Conservation (phyloP, 106 monocot species). For the Apostasia ramifera region DNA sequence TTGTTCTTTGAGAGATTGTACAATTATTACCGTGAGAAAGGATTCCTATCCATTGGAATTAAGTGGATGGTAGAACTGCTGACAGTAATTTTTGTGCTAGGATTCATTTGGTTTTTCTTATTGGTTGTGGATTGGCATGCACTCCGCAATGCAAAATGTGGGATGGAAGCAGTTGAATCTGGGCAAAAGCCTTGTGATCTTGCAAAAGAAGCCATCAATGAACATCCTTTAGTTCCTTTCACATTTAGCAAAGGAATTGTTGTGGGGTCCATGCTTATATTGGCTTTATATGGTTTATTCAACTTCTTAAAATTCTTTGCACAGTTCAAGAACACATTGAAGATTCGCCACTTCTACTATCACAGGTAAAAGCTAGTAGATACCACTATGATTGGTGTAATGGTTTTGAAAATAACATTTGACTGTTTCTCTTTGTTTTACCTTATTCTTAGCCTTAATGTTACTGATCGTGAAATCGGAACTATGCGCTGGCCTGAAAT, state of each 20-base stretch:
- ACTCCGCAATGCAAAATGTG: slow-evolving; percentile 77
- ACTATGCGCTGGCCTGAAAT: slow-evolving; percentile 80
- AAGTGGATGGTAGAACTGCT: slow-evolving; percentile 91
- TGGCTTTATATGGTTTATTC: slow-evolving; percentile 70
- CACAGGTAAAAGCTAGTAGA: slow-evolving; percentile 34
- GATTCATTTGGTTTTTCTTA: slow-evolving; percentile 81
- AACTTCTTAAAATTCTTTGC: slow-evolving; percentile 89
- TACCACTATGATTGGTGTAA: not conserved
- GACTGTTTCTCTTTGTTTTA: not conserved
- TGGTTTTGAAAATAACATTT: not conserved
- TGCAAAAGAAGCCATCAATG: slow-evolving; percentile 68
- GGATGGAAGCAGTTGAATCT: slow-evolving; percentile 89
- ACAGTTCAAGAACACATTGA: slow-evolving; percentile 72
- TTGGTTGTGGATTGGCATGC: slow-evolving; percentile 87
- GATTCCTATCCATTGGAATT: slow-evolving; percentile 73
- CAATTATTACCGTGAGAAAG: slow-evolving; percentile 83
- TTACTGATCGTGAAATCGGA: slow-evolving; percentile 85
- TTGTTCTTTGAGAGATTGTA: slow-evolving; percentile 86
- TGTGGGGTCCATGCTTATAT: slow-evolving; percentile 73
- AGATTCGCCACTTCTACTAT: slow-evolving; percentile 67
- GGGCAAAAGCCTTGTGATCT: slow-evolving; percentile 85
- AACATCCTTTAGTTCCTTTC: slow-evolving; percentile 81
- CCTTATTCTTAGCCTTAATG: slow-evolving; percentile 43
- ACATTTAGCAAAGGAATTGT: slow-evolving; percentile 73
- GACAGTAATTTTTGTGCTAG: slow-evolving; percentile 55